phyloP scores from a whole-genome alignment of 306 rosid genomes.

The Cyclanthera cordifolia region DNA sequence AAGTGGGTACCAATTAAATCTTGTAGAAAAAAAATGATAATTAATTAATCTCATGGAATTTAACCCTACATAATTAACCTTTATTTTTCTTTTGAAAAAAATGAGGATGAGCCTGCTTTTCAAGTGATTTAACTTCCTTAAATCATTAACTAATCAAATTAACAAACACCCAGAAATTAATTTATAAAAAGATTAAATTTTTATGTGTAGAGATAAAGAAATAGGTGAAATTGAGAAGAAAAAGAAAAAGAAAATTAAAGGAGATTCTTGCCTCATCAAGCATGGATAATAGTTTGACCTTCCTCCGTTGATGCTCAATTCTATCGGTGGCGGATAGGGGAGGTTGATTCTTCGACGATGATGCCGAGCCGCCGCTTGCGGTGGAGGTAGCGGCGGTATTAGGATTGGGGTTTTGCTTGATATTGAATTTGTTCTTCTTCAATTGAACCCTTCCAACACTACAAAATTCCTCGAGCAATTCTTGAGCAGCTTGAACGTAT shows the following conservation, averaged over 20 bases:
- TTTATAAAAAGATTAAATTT: conserved; percentile 3
- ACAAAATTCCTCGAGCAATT: conserved; percentile 16
- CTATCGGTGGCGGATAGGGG: conserved; percentile 17
- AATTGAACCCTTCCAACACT: conserved; percentile 17
- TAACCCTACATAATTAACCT: conserved; percentile 16
- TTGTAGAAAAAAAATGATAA: background rate
- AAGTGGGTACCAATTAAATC: conserved; percentile 13
- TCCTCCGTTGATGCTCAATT: conserved; percentile 20
- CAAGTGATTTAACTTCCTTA: background rate
- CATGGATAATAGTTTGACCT: conserved; percentile 23
- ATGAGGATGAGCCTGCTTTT: conserved; percentile 8
- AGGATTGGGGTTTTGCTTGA: background rate
- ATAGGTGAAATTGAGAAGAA: background rate
- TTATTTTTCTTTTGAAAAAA: background rate
- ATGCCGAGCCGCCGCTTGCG: background rate
- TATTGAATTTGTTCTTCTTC: conserved; percentile 10
- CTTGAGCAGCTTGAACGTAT: conserved; percentile 14
- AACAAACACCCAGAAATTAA: background rate
- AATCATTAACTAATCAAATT: background rate
- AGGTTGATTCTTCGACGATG: conserved; percentile 8
- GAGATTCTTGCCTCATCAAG: conserved; percentile 21
- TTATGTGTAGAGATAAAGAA: conserved; percentile 1
- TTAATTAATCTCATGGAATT: background rate
- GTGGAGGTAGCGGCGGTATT: background rate
- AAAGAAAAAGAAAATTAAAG: background rate